Base-by-base conservation (phyloP, 1,284 basidiomycete species). In the Cryptococcus neoformans region DNA sequence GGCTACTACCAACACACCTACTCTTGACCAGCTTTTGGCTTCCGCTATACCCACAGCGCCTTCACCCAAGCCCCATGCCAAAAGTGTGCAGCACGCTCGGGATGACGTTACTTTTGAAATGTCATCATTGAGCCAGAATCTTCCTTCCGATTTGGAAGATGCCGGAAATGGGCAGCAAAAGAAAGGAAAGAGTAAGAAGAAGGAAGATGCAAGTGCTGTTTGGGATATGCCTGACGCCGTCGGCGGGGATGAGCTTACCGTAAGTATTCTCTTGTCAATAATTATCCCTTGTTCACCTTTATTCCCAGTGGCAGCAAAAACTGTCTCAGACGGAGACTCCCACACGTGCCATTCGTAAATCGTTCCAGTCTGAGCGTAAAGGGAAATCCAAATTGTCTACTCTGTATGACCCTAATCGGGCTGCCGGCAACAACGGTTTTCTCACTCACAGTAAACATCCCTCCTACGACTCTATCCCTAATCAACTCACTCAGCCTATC, bases 201-300 rank as follows among this genome's bases (percentile, higher is more conserved):
- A 53, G 21, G 63, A 39, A 34, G 39, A 40, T n/a, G 67, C 67
- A 37, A 64, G 60, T 55, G 46, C 58, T 17, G 66, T 67, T 1
- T 76, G 72, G 74, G 74, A 74, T n/a, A 72, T 70, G 71, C 71
- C 73, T 3, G 44, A 55, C 6, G 62, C 62, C 7, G 49, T 53
- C 3, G 66, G 67, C 0, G 50, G 53, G 10, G 63, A 71, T 57
- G 62, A 61, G 21, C 58, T 72, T 16, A 75, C 67, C 16, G 68
- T 68, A 49, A 60, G 65, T 63, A n/a, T 37, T 36, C 21, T 28
- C 2, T 14, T 39, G 36, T 35, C 48, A 21, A 14, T 11, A 11
- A 21, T 38, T 9, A 14, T 21, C 7, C 14, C 14, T 11, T 39
- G 51, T 57, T 62, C 17, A 63, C 49, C 11, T 7, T 42, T 6